A percentile compares a stretch with the other conserved stretches of the same genome.
Evolutionary conservation across 352 stramenopile genomes (phyloP).

Genomic region (Pythium coloratum): DNA sequence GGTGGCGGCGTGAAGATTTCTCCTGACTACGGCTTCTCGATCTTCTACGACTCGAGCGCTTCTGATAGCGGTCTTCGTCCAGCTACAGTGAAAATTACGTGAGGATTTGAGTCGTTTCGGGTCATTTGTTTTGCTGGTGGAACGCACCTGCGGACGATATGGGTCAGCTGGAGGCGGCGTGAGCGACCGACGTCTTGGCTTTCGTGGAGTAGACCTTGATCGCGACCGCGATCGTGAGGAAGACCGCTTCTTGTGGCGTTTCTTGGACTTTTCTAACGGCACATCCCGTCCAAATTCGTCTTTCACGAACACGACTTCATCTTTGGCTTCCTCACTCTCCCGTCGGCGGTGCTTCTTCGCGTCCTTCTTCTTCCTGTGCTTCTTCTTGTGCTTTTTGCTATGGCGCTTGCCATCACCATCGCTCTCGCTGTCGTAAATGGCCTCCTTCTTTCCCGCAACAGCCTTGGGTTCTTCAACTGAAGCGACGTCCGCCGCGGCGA

Average conservation of each 20-base stretch:
- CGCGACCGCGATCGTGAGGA: conserved; percentile 12
- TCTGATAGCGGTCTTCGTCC: conserved; percentile 11
- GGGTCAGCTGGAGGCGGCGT: conserved; percentile 15
- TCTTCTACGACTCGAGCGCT: conserved; percentile 5
- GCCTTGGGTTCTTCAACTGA: background rate
- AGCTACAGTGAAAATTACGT: conserved; percentile 1
- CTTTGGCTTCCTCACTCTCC: background rate
- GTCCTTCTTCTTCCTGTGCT: conserved; percentile 29
- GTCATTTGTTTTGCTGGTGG: no score
- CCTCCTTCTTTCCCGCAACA: background rate
- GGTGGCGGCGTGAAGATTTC: conserved; percentile 1
- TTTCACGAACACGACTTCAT: conserved; percentile 32
- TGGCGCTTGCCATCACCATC: background rate
- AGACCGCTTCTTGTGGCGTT: conserved; percentile 22
- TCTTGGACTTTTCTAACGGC: conserved; percentile 29
- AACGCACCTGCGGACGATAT: conserved; percentile 21
- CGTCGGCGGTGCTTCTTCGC: background rate
- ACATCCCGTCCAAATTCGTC: conserved; percentile 85
- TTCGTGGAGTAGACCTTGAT: background rate
- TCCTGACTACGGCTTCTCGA: conserved; percentile 21
- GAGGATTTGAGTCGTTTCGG: background rate
- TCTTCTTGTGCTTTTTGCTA: conserved; percentile 32
- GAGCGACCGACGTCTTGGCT: background rate
- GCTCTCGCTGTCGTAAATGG: background rate
- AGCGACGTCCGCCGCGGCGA: conserved; percentile 15